Evolutionary conservation across 2,329 filamentous ascomycete species (phyloP).

Genomic region (Sordariomycetes sp.): DNA sequence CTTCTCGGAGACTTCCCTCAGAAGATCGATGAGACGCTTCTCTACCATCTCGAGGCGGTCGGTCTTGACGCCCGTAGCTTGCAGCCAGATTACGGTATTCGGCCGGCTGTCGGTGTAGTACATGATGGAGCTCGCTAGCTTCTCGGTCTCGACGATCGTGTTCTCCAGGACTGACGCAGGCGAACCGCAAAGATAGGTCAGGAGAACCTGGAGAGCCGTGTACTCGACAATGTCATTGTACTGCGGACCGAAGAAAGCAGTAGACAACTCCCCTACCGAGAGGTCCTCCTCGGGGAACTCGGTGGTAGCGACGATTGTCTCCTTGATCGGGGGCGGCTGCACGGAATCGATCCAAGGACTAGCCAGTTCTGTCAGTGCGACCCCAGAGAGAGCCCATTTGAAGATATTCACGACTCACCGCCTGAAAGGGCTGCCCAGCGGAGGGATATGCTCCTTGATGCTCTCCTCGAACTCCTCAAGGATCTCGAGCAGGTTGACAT

Average conservation of each 20-base stretch:
- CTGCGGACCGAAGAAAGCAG: conserved; percentile 77
- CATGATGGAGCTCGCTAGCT: conserved; percentile 74
- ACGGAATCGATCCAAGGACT: conserved; percentile 82
- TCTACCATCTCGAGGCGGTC: conserved; percentile 76
- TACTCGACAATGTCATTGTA: conserved; percentile 56
- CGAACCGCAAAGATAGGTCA: conserved; percentile 83
- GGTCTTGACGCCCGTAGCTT: conserved; percentile 75
- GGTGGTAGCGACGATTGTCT: conserved; percentile 63
- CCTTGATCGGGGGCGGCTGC: conserved; percentile 57
- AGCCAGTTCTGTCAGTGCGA: background rate
- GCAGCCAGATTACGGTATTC: conserved; percentile 73
- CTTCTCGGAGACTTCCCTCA: conserved; percentile 67
- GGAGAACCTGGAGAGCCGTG: conserved; percentile 64
- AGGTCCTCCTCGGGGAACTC: conserved; percentile 97
- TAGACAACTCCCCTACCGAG: conserved; percentile 74
- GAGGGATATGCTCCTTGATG: conserved; percentile 71
- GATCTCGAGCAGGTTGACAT: conserved; percentile 65
- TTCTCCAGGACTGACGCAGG: conserved; percentile 90
- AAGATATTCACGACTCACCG: conserved; percentile 22
- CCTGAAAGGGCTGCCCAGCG: conserved; percentile 61
- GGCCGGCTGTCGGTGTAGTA: conserved; percentile 71
- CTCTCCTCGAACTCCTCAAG: conserved; percentile 81
- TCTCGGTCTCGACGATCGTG: conserved; percentile 80
- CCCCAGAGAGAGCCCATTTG: background rate
- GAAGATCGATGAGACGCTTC: conserved; percentile 68